phyloP scores from a whole-genome alignment of 345 rosid species.

The Rhodomyrtus tomentosa region DNA sequence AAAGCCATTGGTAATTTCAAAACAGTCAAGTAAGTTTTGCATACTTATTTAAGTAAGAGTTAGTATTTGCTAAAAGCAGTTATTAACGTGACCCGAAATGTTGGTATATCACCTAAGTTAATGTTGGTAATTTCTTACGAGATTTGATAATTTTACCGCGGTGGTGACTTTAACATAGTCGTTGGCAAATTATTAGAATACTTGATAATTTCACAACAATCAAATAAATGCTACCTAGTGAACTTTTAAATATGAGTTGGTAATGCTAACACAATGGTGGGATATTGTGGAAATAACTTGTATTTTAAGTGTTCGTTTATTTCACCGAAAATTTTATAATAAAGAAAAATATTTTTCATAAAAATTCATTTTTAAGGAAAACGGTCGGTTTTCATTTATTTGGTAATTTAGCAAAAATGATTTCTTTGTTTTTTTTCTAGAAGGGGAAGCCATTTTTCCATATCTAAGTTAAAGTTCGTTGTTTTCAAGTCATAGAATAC shows the following conservation, averaged over 20 bases:
- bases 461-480: too few relatives aligned
- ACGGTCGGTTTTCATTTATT: too few relatives aligned
- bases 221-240: background rate
- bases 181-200: background rate
- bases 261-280: background rate
- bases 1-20: background rate
- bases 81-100: background rate
- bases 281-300: background rate
- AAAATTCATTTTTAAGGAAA: too few relatives aligned
- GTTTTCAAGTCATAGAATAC: too few relatives aligned
- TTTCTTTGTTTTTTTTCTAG: too few relatives aligned
- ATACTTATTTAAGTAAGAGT: background rate
- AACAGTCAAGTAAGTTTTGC: background rate
- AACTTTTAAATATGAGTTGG: background rate
- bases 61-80: background rate
- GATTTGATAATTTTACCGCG: background rate
- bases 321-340: too few relatives aligned
- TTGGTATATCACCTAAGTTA: background rate
- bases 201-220: background rate
- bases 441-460: too few relatives aligned
- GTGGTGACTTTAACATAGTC: background rate
- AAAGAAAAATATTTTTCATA: too few relatives aligned
- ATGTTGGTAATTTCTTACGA: background rate
- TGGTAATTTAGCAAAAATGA: too few relatives aligned
- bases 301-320: background rate